Conservation (phyloP, 2,329 filamentous ascomycete species). For the Penicillium verrucosum region DNA sequence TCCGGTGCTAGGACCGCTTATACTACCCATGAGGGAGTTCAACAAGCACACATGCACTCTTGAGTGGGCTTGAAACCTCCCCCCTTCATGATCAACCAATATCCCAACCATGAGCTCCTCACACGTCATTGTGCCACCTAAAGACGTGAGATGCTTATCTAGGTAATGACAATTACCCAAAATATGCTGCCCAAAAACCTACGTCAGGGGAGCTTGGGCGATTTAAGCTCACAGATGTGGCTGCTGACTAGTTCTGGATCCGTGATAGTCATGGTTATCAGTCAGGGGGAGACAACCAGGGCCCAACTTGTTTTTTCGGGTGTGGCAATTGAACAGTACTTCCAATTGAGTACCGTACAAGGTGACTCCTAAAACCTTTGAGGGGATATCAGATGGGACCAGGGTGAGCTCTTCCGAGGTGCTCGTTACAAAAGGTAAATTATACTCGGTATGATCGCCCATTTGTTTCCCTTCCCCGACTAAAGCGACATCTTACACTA, state of each 20-base stretch:
- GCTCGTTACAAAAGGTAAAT: not conserved
- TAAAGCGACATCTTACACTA: not conserved
- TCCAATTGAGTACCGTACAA: not conserved
- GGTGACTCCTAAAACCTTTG: not conserved
- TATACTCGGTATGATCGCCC: not conserved
- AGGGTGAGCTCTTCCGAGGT: not conserved
- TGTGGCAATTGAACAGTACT: not conserved
- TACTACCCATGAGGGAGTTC: not conserved
- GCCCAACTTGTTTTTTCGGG: not conserved
- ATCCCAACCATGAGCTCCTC: constrained; percentile 9
- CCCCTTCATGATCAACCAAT: constrained; percentile 14
- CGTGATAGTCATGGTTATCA: not conserved
- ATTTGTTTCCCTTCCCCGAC: not conserved
- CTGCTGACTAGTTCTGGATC: not conserved
- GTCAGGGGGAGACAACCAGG: not conserved
- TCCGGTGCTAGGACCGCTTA: not conserved
- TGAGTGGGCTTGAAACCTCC: not conserved
- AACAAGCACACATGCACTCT: constrained; percentile 2
- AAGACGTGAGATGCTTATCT: not conserved
- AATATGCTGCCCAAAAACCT: constrained; percentile 2
- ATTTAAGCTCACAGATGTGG: constrained; percentile 4
- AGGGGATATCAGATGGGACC: not conserved
- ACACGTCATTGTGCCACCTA: constrained; percentile 23
- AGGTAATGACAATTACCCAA: not conserved
- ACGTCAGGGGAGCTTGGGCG: not conserved